Conservation (phyloP, 352 stramenopile species). For the Phytophthora cactorum region DNA sequence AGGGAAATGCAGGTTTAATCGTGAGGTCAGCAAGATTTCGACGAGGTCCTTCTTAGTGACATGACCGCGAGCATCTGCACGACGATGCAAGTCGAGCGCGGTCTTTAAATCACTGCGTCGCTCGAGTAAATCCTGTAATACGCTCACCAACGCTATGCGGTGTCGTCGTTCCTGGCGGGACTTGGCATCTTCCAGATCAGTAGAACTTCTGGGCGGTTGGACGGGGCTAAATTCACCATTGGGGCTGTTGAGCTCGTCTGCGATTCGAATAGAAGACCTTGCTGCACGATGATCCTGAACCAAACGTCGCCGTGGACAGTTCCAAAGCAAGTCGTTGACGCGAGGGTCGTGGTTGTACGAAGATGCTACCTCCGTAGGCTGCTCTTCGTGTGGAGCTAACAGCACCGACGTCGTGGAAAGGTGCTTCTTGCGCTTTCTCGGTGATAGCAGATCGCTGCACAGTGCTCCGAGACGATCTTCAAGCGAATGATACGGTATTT, state of each 20-base stretch:
- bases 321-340: constrained; percentile 63
- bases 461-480: constrained; percentile 53
- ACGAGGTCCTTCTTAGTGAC: constrained; percentile 62
- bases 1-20: constrained; percentile 64
- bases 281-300: constrained; percentile 66
- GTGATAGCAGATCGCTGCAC: constrained; percentile 72
- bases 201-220: constrained; percentile 12
- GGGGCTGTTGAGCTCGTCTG: constrained; percentile 38
- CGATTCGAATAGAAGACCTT: constrained; percentile 64
- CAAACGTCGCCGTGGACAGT: constrained; percentile 67
- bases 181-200: constrained; percentile 18
- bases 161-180: constrained; percentile 36
- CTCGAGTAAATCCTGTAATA: constrained; percentile 77
- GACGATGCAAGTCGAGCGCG: constrained; percentile 67
- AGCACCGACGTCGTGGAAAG: constrained; percentile 74
- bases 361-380: constrained; percentile 27
- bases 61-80: constrained; percentile 63
- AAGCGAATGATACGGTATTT: constrained; percentile 55
- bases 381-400: constrained; percentile 61
- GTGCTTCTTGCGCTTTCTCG: constrained; percentile 71
- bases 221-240: constrained; percentile 16
- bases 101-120: constrained; percentile 75
- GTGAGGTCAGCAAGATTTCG: constrained; percentile 71
- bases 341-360: constrained; percentile 22
- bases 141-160: constrained; percentile 49